Conservation (phyloP, 2,329 filamentous ascomycete species). For the Macrophomina pseudophaseolina region DNA sequence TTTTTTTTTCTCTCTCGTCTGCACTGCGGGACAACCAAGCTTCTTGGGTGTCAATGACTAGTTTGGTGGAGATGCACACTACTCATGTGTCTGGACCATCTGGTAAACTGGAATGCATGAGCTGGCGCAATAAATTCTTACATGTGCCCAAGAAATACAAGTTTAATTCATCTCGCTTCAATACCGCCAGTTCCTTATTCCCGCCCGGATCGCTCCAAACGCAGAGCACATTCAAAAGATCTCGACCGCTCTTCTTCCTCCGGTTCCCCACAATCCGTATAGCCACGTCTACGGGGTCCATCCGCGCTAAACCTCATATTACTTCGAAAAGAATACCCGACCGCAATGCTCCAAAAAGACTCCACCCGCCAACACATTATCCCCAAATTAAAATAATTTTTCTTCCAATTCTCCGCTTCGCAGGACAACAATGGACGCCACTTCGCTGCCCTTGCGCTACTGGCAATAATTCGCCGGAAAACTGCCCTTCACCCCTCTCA, state of each 20-base stretch:
- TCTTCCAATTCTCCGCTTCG: not conserved
- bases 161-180: too few relatives aligned
- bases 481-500: constrained; percentile 69
- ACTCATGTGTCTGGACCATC: too few relatives aligned
- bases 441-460: not conserved
- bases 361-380: constrained; percentile 5
- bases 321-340: not conserved
- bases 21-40: too few relatives aligned
- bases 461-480: constrained; percentile 86
- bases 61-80: too few relatives aligned
- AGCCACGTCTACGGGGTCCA: constrained; percentile 16
- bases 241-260: not conserved
- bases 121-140: too few relatives aligned
- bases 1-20: too few relatives aligned
- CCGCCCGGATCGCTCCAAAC: too few relatives aligned
- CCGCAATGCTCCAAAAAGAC: not conserved
- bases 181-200: too few relatives aligned
- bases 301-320: constrained; percentile 9
- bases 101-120: too few relatives aligned
- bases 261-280: constrained; percentile 9
- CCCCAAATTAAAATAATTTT: not conserved
- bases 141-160: too few relatives aligned
- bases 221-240: not conserved
- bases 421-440: not conserved
- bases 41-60: too few relatives aligned